Percentiles rank a stretch among this genome's conserved stretches.
Conservation (phyloP, 495 filamentous ascomycete genomes). For the Hyaloscypha hepaticicola region DNA sequence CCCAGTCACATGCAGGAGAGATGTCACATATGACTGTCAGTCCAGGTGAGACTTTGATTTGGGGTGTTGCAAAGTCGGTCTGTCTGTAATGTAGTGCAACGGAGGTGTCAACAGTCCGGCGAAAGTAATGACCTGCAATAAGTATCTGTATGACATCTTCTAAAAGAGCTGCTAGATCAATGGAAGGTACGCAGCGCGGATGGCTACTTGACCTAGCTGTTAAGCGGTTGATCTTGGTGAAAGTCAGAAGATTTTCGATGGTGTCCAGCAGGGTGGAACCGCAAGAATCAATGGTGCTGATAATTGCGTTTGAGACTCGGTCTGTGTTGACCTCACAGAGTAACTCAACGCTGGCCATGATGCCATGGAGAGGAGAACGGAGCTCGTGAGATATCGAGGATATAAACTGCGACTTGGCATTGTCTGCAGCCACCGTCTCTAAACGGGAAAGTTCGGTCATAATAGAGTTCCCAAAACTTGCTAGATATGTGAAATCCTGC, state of each 20-base stretch:
- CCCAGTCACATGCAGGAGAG: conserved; percentile 29
- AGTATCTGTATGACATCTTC: conserved; percentile 45
- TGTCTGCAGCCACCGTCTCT: conserved; percentile 39
- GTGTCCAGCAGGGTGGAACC: conserved; percentile 21
- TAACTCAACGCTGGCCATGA: conserved; percentile 63
- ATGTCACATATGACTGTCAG: conserved; percentile 35
- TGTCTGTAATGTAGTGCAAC: conserved; percentile 6
- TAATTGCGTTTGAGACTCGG: conserved; percentile 47
- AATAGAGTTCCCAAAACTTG: conserved; percentile 50
- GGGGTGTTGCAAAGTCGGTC: conserved; percentile 1
- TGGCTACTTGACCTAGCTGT: background rate
- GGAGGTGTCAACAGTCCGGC: background rate
- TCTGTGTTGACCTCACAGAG: conserved; percentile 53
- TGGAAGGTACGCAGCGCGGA: background rate
- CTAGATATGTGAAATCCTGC: conserved; percentile 51
- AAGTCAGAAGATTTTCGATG: conserved; percentile 15
- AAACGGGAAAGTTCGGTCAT: conserved; percentile 53
- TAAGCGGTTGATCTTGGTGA: conserved; percentile 3
- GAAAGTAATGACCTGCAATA: conserved; percentile 33
- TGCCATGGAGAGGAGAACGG: conserved; percentile 62
- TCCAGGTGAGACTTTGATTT: background rate
- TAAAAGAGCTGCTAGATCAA: conserved; percentile 22
- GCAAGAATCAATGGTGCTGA: conserved; percentile 32
- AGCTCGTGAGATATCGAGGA: conserved; percentile 75
- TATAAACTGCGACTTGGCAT: conserved; percentile 63